Percentiles rank a stretch among this genome's conserved stretches.
Conservation (phyloP, 768 basidiomycete species). For the Leccinum sublutescens region DNA sequence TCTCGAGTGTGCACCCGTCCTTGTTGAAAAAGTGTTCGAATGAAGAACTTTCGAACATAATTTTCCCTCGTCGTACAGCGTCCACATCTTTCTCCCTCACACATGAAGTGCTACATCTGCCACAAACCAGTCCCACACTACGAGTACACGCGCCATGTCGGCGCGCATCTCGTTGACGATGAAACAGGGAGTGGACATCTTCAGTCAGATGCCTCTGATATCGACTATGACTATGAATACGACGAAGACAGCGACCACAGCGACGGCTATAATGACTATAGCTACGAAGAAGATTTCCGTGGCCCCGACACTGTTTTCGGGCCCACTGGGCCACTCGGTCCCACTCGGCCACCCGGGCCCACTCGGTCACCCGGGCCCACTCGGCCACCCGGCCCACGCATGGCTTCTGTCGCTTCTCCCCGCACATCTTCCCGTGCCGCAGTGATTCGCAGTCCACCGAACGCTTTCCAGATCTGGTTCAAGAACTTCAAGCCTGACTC, state of each 20-base stretch:
- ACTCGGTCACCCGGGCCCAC: neutral
- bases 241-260: neutral
- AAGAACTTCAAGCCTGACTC: neutral
- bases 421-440: neutral
- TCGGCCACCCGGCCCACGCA: neutral
- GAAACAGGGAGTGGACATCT: neutral
- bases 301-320: neutral
- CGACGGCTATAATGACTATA: neutral
- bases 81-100: neutral
- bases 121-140: constrained; percentile 3
- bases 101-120: constrained; percentile 22
- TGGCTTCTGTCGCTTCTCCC: neutral
- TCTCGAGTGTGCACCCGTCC: neutral
- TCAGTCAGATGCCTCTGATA: neutral
- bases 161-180: constrained; percentile 3
- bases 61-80: neutral
- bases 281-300: neutral
- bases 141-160: constrained; percentile 15
- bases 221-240: neutral
- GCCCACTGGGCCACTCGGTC: neutral
- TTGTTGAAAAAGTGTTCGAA: neutral
- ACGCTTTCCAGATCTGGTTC: constrained; percentile 19
- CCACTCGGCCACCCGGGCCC: no score
- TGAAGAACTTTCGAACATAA: neutral
- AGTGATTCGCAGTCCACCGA: neutral